These are phyloP conservation scores for Kurtzmaniella quercitrusa DNA, from an alignment of 1,139 yeast species.

Conservation along the genomic window DNA sequence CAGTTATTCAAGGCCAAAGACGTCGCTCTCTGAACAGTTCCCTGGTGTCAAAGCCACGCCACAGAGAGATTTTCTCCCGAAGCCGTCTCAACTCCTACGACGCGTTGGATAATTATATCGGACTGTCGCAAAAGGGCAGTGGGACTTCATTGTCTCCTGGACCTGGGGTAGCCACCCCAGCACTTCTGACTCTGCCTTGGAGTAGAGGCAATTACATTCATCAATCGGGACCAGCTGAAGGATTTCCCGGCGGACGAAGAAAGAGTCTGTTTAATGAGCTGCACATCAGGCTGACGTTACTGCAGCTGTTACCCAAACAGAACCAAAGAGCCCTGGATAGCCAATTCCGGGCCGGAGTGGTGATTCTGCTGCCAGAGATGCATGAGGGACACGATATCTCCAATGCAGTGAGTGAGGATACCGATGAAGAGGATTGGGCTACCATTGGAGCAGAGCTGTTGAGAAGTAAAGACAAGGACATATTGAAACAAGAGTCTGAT, in stretches of 20 bases:
- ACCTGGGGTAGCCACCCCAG: slow-evolving; percentile 11
- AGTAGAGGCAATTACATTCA: slow-evolving; percentile 15
- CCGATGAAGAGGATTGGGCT: slow-evolving; percentile 97
- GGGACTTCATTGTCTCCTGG: slow-evolving; percentile 37
- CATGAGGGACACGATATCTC: slow-evolving; percentile 1
- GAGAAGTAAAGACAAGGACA: slow-evolving; percentile 23
- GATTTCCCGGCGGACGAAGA: slow-evolving; percentile 24
- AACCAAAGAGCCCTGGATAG: background rate
- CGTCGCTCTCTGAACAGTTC: slow-evolving; percentile 5
- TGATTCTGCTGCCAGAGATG: background rate
- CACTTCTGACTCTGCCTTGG: slow-evolving; percentile 8
- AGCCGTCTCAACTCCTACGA: slow-evolving; percentile 43
- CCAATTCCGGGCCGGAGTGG: slow-evolving; percentile 8
- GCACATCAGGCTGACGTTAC: slow-evolving; percentile 37
- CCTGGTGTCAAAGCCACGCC: slow-evolving; percentile 13
- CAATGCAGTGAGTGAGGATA: slow-evolving; percentile 30
- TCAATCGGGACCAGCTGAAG: slow-evolving; percentile 13
- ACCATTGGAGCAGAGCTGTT: slow-evolving; percentile 72
- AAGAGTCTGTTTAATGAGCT: slow-evolving; percentile 45
- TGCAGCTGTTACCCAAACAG: slow-evolving; percentile 23
- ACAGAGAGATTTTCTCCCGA: slow-evolving; percentile 30
- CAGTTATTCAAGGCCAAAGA: slow-evolving; percentile 14
- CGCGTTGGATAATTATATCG: slow-evolving; percentile 39
- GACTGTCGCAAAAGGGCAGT: slow-evolving; percentile 38
- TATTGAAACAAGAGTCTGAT: slow-evolving; percentile 7